These are phyloP conservation scores for Maudiozyma barnettii DNA, from an alignment of 805 yeast genomes.

Conservation along the genomic window DNA sequence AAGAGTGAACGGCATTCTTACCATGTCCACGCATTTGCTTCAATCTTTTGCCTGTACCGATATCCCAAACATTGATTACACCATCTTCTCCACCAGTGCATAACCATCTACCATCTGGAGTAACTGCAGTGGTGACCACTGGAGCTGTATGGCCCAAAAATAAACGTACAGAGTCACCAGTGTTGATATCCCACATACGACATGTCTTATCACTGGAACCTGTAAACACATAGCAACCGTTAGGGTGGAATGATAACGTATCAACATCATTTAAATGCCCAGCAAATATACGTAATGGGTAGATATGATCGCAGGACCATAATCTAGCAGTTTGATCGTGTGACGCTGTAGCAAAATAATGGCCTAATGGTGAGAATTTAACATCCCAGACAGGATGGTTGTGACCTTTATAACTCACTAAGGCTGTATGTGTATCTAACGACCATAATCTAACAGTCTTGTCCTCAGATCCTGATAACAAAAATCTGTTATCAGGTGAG, in stretches of 20 bases:
- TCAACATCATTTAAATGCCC: slow-evolving; percentile 97
- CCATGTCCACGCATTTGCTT: slow-evolving; percentile 96
- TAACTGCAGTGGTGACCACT: slow-evolving; percentile 72
- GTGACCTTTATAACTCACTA: slow-evolving; percentile 94
- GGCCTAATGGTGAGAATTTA: slow-evolving; percentile 87
- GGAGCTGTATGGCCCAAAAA: slow-evolving; percentile 93
- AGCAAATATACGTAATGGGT: slow-evolving; percentile 91
- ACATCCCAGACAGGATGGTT: slow-evolving; percentile 98
- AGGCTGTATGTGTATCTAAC: slow-evolving; percentile 74
- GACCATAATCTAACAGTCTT: slow-evolving; percentile 92
- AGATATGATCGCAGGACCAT: slow-evolving; percentile 97
- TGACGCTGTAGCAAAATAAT: slow-evolving; percentile 95
- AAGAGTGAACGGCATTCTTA: slow-evolving; percentile 70
- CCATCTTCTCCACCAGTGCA: slow-evolving; percentile 94
- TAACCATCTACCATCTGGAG: slow-evolving; percentile 95
- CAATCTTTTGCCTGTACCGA: slow-evolving; percentile 79
- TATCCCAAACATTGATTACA: slow-evolving; percentile 84
- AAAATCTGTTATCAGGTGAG: slow-evolving; percentile 77
- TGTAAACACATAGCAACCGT: slow-evolving; percentile 86
- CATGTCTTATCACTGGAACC: slow-evolving; percentile 94
- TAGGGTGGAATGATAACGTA: slow-evolving; percentile 90
- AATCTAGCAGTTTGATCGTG: slow-evolving; percentile 96
- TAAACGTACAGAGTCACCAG: slow-evolving; percentile 82
- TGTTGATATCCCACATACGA: slow-evolving; percentile 94
- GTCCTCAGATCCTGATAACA: slow-evolving; percentile 82